Evolutionary conservation across 2,329 filamentous ascomycete species (phyloP).

Genomic region (Fusarium penzigii): DNA sequence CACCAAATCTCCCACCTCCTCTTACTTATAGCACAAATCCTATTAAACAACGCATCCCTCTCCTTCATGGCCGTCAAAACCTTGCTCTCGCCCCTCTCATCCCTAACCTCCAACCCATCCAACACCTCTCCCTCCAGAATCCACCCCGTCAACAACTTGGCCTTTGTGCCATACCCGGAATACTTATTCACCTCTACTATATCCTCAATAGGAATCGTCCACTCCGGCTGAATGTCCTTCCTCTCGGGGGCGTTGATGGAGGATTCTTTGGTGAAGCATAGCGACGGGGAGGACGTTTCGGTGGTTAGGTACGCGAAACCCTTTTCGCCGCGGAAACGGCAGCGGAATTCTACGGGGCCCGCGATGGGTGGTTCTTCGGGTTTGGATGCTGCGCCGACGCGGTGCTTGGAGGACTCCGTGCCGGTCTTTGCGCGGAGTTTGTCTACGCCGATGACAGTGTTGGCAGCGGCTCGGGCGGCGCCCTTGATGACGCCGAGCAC

Average conservation of each 20-base stretch:
- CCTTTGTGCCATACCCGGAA: slow-evolving; percentile 77
- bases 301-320: slow-evolving; percentile 41
- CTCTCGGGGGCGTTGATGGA: neutral
- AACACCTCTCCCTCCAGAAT: slow-evolving; percentile 68
- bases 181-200: slow-evolving; percentile 73
- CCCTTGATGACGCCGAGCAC: slow-evolving; percentile 64
- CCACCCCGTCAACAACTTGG: slow-evolving; percentile 76
- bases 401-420: slow-evolving; percentile 61
- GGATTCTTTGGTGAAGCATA: slow-evolving; percentile 5
- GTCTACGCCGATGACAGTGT: slow-evolving; percentile 69
- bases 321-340: slow-evolving; percentile 65
- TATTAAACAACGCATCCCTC: slow-evolving; percentile 75
- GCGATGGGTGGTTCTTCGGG: slow-evolving; percentile 1
- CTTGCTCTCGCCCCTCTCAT: slow-evolving; percentile 46
- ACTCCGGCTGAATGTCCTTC: slow-evolving; percentile 55
- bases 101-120: slow-evolving; percentile 68
- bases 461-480: slow-evolving; percentile 65
- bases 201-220: slow-evolving; percentile 67
- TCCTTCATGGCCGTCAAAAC: slow-evolving; percentile 68
- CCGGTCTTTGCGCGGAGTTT: slow-evolving; percentile 63
- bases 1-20: slow-evolving; percentile 75
- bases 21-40: slow-evolving; percentile 68
- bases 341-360: slow-evolving; percentile 73
- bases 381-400: slow-evolving; percentile 41
- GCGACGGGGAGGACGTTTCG: neutral